phyloP scores from a whole-genome alignment of 2,329 filamentous ascomycete species.

The Aspergillus flavus region DNA sequence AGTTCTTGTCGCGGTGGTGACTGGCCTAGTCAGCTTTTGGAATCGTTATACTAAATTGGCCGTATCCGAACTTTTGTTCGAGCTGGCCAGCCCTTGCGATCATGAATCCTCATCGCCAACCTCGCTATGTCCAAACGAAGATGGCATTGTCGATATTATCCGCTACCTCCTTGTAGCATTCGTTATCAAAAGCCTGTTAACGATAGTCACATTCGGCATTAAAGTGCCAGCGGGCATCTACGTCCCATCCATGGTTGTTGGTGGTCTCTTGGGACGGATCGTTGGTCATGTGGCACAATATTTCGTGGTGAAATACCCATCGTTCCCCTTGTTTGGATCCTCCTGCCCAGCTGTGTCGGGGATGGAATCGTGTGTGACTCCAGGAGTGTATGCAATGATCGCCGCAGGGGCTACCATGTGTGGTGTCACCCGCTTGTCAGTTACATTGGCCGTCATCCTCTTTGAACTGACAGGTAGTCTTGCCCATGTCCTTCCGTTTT shows the following conservation, averaged over 20 bases:
- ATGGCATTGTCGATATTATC: conserved; percentile 79
- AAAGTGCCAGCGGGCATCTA: conserved; percentile 98
- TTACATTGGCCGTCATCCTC: conserved; percentile 90
- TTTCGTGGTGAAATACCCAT: conserved; percentile 71
- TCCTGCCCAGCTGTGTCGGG: conserved; percentile 68
- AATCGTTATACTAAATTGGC: conserved; percentile 86
- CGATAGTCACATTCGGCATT: conserved; percentile 89
- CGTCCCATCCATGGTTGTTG: conserved; percentile 97
- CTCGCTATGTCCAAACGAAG: conserved; percentile 75
- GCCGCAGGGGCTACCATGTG: conserved; percentile 98
- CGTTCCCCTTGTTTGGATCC: conserved; percentile 69
- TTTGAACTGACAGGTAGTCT: conserved; percentile 95
- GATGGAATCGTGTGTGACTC: conserved; percentile 84
- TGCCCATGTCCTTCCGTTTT: conserved; percentile 94
- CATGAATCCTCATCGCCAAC: conserved; percentile 64
- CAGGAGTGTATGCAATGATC: conserved; percentile 94
- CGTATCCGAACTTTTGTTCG: conserved; percentile 86
- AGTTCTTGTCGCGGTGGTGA: conserved; percentile 79
- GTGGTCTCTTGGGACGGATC: conserved; percentile 85
- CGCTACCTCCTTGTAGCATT: conserved; percentile 74
- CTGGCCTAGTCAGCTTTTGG: conserved; percentile 88
- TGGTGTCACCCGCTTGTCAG: conserved; percentile 88
- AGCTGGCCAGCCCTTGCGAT: conserved; percentile 86
- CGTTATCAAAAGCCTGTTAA: conserved; percentile 85
- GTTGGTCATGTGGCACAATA: conserved; percentile 86